A percentile compares a stretch with the other conserved stretches of the same genome.
Evolutionary conservation across 345 rosid species (phyloP).

Genomic region (Citrus mangshanensis): DNA sequence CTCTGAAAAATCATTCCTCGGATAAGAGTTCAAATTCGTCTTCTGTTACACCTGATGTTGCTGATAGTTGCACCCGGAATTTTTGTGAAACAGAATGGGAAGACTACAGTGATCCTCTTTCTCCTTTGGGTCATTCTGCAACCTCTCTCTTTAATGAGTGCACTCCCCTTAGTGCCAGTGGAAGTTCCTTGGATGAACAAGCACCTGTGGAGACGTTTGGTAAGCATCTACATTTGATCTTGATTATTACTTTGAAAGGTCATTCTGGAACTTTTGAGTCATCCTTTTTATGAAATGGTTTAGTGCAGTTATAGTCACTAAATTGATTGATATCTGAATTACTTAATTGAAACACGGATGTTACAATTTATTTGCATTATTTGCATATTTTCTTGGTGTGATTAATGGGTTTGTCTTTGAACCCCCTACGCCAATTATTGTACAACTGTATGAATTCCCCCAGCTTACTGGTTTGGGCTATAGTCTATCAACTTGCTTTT

Average conservation of each 20-base stretch:
- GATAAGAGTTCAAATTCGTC: constrained; percentile 69
- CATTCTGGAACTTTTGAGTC: background rate
- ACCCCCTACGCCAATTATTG: background rate
- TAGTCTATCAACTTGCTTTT: background rate
- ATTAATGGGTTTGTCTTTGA: background rate
- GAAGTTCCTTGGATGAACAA: constrained; percentile 61
- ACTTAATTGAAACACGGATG: background rate
- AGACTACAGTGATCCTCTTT: constrained; percentile 51
- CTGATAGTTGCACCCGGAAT: constrained; percentile 47
- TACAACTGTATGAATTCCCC: background rate
- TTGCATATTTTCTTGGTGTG: background rate
- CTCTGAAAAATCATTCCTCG: constrained; percentile 61
- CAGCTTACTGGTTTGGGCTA: background rate
- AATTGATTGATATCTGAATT: background rate
- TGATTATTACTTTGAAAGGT: background rate
- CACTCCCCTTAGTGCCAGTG: constrained; percentile 53
- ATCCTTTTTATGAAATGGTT: background rate
- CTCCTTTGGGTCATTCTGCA: constrained; percentile 60
- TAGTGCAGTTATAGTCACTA: background rate
- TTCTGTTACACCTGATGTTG: constrained; percentile 46
- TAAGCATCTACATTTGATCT: constrained; percentile 24
- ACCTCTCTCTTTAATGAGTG: constrained; percentile 56
- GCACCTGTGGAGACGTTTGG: constrained; percentile 41
- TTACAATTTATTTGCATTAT: background rate
- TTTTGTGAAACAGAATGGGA: constrained; percentile 57